Base-by-base conservation (phyloP, 352 stramenopile species). In the Globisporangium heterothallicum region DNA sequence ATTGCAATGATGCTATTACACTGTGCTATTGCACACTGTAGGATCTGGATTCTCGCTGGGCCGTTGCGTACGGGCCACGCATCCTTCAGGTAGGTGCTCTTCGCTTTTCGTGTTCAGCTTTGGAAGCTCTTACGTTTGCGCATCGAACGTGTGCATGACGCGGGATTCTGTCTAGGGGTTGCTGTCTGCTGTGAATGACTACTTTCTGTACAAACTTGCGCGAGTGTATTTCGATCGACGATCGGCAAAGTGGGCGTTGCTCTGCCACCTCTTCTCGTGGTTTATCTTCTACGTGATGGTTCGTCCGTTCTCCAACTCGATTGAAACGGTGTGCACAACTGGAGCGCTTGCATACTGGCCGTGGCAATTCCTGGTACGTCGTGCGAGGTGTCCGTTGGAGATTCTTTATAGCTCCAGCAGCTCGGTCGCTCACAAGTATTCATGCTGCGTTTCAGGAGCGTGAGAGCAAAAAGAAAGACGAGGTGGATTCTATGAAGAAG, bases 241-340 rank as follows among this genome's bases (percentile, higher is more conserved):
- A 34, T 50, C 70, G 14, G 81, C 84, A 54, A 79, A 82, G 27
- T 92, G 78, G 76, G 61, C 81, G 22, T 53, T 95, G 13, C 56
- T 93, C 25, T 92, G 78, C 52, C 74, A 86, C 9, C 35, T 94
- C 16, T 76, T 79, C 25, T 93, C 78, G 32, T 95, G 83, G 83
- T 95, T 95, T 44, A 76, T 72, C 38, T 93, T 91, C 51, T 95
- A 90, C 64, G 74, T 77, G 13, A 84, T 90, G 67, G 82, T 94
- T 32, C 78, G 85, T 10, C 85, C 85, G 27, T 95, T 84, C 52
- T 95, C 85, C 19, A 95, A 94, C 52, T 88, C 77, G 40, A 70
- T 92, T 21, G 85, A 95, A 62, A 86, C 81, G 4, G 41, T 92
- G 43, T 90, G 78, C 52, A 95, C 83, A 1, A 87, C 79, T 0